Base-by-base conservation (phyloP, 495 filamentous ascomycete species). In the Daldinia childiae region DNA sequence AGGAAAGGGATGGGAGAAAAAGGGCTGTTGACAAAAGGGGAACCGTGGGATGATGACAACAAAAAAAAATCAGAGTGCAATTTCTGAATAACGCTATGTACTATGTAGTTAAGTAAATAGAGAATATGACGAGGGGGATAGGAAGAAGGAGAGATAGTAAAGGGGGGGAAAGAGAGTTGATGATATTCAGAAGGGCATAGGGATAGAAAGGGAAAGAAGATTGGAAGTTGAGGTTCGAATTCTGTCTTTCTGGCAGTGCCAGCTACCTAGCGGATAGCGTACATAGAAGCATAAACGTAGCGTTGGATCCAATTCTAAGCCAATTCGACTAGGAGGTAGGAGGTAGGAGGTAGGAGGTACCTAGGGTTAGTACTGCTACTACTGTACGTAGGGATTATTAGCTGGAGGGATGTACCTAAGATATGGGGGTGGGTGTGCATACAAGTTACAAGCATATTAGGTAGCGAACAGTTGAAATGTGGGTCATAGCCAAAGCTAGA, bases 131-230 rank as follows among this genome's bases (percentile, higher is more conserved):
- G 64, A 63, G 57, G 73, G 69, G 70, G 67, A 24, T 51, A 74
- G 67, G 73, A 74, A 73, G 71, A 76, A 75, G 61, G 67, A 65
- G 73, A 77, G 71, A 74, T 71, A 68, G 69, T 73, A 66, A 61
- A 51, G 41, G 71, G 64, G 66, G 50, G 74, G 62, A 74, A 76
- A 79, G 77, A 79, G 78, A 79, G 75, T 78, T 77, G 80, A 82
- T 79, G 78, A 69, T 74, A 79, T 79, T 80, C 74, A 79, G 76
- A 76, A 64, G 70, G 60, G 73, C 71, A 77, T 71, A 68, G 73
- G 65, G 76, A 72, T 73, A 72, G 79, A 68, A 73, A 76, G 66
- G 77, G 72, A 69, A 77, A 68, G 74, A 71, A 77, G 72, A 72
- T 68, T 72, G 69, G 74, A 72, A 77, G 71, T 64, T 76, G 75